Conservation (phyloP, 2,329 filamentous ascomycete species). For the Colletotrichum tofieldiae region DNA sequence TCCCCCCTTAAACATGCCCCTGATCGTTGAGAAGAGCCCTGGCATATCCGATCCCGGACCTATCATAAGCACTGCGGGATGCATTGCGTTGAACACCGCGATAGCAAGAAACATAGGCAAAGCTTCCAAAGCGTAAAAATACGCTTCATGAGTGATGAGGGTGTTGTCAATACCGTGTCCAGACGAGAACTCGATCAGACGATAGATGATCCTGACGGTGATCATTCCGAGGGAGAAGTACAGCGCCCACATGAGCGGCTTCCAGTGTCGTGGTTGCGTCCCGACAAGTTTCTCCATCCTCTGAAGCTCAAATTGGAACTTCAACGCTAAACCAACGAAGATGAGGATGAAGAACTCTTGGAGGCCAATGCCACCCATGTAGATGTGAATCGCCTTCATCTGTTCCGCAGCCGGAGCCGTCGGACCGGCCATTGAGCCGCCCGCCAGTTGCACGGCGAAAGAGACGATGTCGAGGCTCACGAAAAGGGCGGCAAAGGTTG, state of each 20-base stretch:
- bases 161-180: conserved; percentile 51
- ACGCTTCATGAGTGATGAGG: conserved; percentile 56
- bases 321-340: conserved; percentile 59
- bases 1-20: neutral
- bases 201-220: conserved; percentile 67
- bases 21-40: conserved; percentile 12
- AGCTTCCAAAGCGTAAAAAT: conserved; percentile 63
- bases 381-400: conserved; percentile 55
- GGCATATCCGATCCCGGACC: conserved; percentile 36
- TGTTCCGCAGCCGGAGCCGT: conserved; percentile 48
- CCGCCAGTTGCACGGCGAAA: conserved; percentile 54
- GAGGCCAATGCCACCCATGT: conserved; percentile 68
- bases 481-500: conserved; percentile 55
- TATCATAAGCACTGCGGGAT: conserved; percentile 51
- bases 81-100: conserved; percentile 58
- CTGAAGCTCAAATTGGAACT: conserved; percentile 54
- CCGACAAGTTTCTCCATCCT: conserved; percentile 31
- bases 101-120: conserved; percentile 61
- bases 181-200: conserved; percentile 66
- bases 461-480: conserved; percentile 58
- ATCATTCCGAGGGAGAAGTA: conserved; percentile 57
- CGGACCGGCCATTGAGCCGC: conserved; percentile 50
- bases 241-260: conserved; percentile 48
- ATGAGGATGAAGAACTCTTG: conserved; percentile 66
- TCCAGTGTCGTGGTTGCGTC: conserved; percentile 42